Evolutionary conservation across 2,329 filamentous ascomycete species (phyloP).

Genomic region (Orbilia blumenaviensis): DNA sequence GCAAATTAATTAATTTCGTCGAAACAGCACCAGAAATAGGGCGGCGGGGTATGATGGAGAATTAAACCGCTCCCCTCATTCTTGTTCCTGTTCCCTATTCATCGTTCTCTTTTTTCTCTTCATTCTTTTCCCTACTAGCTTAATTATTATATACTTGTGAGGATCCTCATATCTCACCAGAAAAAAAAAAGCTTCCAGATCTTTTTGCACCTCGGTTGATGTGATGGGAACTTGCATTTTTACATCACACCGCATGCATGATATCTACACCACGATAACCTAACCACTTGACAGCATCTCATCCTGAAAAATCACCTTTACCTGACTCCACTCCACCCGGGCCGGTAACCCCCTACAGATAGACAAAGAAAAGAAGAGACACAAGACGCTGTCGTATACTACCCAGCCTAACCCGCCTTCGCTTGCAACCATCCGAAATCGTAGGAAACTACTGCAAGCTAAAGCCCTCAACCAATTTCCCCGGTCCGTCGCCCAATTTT

Average conservation of each 20-base stretch:
- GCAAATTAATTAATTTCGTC: conserved; percentile 19
- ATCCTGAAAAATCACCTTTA: conserved; percentile 13
- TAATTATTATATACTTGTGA: conserved; percentile 1
- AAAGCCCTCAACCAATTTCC: conserved; percentile 32
- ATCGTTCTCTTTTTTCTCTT: not conserved
- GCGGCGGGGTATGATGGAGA: conserved; percentile 39
- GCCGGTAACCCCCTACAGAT: not conserved
- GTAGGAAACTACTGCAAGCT: conserved; percentile 25
- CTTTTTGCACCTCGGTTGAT: conserved; percentile 27
- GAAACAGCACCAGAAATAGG: conserved; percentile 30
- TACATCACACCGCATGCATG: conserved; percentile 32
- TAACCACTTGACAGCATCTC: conserved; percentile 15
- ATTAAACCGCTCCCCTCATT: conserved; percentile 25
- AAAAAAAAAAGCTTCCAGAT: conserved; percentile 4
- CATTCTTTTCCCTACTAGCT: conserved; percentile 3
- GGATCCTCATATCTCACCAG: conserved; percentile 3
- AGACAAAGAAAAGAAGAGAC: conserved; percentile 1
- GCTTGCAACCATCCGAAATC: conserved; percentile 50
- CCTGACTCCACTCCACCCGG: conserved; percentile 7
- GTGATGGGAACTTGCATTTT: conserved; percentile 41
- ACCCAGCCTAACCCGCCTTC: conserved; percentile 28
- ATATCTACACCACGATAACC: conserved; percentile 23
- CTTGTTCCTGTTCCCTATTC: too few relatives aligned
- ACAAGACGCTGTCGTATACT: conserved; percentile 2
- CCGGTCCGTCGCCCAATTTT: conserved; percentile 16